Conservation (phyloP, 176 grass and related monocot species). For the Aegilops longissima region DNA sequence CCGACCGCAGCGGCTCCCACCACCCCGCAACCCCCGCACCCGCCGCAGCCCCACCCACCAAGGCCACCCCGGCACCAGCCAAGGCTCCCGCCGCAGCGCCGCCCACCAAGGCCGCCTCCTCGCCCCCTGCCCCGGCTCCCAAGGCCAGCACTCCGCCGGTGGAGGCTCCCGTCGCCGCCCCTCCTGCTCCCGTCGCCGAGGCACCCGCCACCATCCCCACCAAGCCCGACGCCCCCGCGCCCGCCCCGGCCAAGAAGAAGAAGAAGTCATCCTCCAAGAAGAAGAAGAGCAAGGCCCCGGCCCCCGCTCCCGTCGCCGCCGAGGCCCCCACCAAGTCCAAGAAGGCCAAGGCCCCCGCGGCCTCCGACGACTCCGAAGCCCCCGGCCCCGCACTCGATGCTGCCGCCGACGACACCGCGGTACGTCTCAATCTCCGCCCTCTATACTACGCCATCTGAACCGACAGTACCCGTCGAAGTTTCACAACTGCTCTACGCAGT, state of each 20-base stretch:
- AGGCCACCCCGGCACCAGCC: constrained; percentile 17
- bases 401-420: constrained; percentile 36
- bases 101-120: constrained; percentile 10
- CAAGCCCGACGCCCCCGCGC: constrained; percentile 49
- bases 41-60: constrained; percentile 12
- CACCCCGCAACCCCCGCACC: constrained; percentile 31
- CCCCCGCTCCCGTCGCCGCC: constrained; percentile 45
- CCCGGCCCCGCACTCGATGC: constrained; percentile 36
- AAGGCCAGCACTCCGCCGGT: neutral
- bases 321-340: constrained; percentile 16
- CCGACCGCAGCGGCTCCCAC: constrained; percentile 28
- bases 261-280: constrained; percentile 41
- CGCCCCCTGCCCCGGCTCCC: constrained; percentile 10
- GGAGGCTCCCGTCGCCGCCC: constrained; percentile 10
- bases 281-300: constrained; percentile 55
- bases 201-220: constrained; percentile 29
- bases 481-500: neutral
- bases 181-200: constrained; percentile 14
- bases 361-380: neutral
- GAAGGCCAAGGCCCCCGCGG: constrained; percentile 44
- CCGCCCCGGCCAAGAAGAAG: constrained; percentile 74
- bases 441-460: neutral
- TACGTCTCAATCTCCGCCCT: neutral
- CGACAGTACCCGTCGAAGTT: neutral
- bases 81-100: constrained; percentile 46